Evolutionary conservation across 192 early-diverging fungal genomes (phyloP), one percentile per base, ranked within the genome.

Genomic region (Entrophospora sp.): DNA sequence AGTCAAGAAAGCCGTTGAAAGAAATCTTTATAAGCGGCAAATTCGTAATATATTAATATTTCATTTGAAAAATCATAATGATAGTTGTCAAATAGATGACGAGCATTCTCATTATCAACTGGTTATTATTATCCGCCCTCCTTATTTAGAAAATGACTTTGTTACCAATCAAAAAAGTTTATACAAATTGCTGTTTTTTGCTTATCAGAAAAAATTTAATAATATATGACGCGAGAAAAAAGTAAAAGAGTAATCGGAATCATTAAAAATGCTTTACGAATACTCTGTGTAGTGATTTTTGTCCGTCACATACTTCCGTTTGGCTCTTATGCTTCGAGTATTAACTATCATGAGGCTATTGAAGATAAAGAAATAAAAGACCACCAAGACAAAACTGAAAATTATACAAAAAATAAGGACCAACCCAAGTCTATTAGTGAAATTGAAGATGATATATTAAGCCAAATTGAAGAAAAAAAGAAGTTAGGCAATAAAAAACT

Each of bases 131-230:
- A 25, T 52, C 25, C 49, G 49, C 49, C 22, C 10, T 52, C 49
- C 49, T 5, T 52, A 52, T 20, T 25, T 52, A 52, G 49, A 52
- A 52, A 52, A 52, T 52, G 49, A 52, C 22, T 52, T 52, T 51
- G 48, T 20, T 20, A 52, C 5, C 22, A 52, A 52, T 20, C 49
- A 52, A 52, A 52, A 52, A 52, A 52, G 25, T 5, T 20, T 52
- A 10, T 52, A 52, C 6, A 52, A 52, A 52, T 52, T 52, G 22
- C 24, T 52, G 22, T 1, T 3, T 52, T 16, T 20, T 16, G 1
- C 49, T 52, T 16, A 10, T 20, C 49, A 1, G 22, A 27, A 2
- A 5, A 52, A 52, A 25, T 52, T 27, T 5, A 52, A 52, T 52
- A 40, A 40, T 40, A 40, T 40, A 40, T 40, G 38, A 9, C 38